A percentile compares a stretch with the other conserved stretches of the same genome.
Evolutionary conservation across 805 yeast genomes (phyloP).

Genomic region (Wickerhamiella sorbophila): DNA sequence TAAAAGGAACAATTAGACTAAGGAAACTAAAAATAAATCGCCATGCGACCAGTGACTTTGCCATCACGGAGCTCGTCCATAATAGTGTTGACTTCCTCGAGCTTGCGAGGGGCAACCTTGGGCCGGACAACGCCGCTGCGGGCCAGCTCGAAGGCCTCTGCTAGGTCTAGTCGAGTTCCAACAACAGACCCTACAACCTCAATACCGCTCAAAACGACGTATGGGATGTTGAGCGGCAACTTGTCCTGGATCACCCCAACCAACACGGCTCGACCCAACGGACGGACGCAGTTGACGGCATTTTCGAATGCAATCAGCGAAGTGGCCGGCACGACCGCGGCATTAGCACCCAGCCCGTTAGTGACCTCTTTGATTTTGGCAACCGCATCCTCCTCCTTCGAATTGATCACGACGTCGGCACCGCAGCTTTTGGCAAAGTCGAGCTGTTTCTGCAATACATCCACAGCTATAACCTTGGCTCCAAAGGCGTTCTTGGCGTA

Average conservation of each 20-base stretch:
- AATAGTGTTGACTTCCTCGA: constrained; percentile 64
- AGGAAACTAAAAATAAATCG: constrained; percentile 64
- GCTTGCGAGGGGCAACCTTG: constrained; percentile 23
- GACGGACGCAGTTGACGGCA: constrained; percentile 45
- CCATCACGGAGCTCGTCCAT: constrained; percentile 72
- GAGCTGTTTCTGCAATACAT: constrained; percentile 53
- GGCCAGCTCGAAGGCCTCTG: constrained; percentile 68
- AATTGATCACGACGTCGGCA: constrained; percentile 46
- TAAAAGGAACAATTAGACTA: too few species aligned
- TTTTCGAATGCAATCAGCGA: constrained; percentile 52
- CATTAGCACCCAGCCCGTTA: constrained; percentile 57
- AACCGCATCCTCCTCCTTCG: constrained; percentile 37
- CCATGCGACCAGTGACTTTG: constrained; percentile 77
- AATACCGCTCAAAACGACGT: constrained; percentile 58
- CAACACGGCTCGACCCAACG: constrained; percentile 54
- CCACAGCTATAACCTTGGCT: constrained; percentile 54
- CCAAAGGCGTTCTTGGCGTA: constrained; percentile 63
- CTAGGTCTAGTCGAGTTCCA: constrained; percentile 78
- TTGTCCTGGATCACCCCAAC: constrained; percentile 78
- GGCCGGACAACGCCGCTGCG: constrained; percentile 44
- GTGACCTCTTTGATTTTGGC: constrained; percentile 41
- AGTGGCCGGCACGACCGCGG: constrained; percentile 61
- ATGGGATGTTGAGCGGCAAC: constrained; percentile 53
- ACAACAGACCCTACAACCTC: constrained; percentile 71
- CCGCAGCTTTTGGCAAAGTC: constrained; percentile 42